Conservation (phyloP, 495 filamentous ascomycete species). For the Hypoxylon rickii region DNA sequence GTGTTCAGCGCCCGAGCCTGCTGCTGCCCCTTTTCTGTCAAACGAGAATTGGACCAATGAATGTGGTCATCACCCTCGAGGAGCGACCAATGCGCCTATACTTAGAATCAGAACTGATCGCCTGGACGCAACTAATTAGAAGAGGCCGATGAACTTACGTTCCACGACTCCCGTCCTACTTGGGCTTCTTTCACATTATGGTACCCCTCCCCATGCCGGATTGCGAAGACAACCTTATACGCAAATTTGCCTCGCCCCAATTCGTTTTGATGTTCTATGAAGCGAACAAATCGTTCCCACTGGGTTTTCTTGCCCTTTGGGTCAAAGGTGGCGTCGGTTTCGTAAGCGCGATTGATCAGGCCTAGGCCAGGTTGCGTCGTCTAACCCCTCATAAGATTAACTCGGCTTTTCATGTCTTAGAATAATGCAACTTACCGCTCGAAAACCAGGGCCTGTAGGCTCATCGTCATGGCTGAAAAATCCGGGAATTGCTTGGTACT, state of each 20-base stretch:
- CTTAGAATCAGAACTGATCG: constrained; percentile 5
- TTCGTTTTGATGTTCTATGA: constrained; percentile 36
- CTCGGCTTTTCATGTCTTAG: not conserved
- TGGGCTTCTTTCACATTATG: constrained; percentile 45
- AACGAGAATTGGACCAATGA: constrained; percentile 71
- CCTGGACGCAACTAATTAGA: not conserved
- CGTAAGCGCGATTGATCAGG: constrained; percentile 36
- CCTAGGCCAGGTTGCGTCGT: constrained; percentile 39
- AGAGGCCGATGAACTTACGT: constrained; percentile 28
- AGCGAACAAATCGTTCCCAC: constrained; percentile 42
- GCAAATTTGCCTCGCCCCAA: constrained; percentile 6
- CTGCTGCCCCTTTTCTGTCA: constrained; percentile 61
- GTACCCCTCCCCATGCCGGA: constrained; percentile 44
- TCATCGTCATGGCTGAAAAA: constrained; percentile 26
- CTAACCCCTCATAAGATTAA: constrained; percentile 7
- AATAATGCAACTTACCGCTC: constrained; percentile 15
- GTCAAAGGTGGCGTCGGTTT: constrained; percentile 34
- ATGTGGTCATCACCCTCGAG: constrained; percentile 67
- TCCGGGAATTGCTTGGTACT: constrained; percentile 14
- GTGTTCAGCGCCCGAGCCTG: constrained; percentile 66
- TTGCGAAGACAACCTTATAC: constrained; percentile 43
- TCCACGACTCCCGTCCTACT: constrained; percentile 41
- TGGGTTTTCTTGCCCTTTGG: constrained; percentile 17
- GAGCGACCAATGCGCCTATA: constrained; percentile 65
- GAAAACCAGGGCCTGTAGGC: constrained; percentile 14